Percentiles rank a stretch among this genome's conserved stretches.
phyloP scores from a whole-genome alignment of 768 basidiomycete species.

The Leccinum broughii region DNA sequence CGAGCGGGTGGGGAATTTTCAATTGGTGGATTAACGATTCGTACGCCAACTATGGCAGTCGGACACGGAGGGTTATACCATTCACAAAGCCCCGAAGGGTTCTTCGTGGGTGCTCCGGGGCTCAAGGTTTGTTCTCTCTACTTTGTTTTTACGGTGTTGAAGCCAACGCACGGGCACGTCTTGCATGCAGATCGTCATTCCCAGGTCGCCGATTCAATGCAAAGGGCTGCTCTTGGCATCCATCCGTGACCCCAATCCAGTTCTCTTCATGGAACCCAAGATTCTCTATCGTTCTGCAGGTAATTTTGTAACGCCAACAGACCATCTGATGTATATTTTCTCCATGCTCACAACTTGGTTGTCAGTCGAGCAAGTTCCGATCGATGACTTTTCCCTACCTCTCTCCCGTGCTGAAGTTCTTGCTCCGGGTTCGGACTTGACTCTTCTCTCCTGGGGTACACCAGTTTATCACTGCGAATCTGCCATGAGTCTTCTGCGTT shows the following conservation, averaged over 20 bases:
- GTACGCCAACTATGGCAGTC: constrained; percentile 91
- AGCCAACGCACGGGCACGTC: not conserved
- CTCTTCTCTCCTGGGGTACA: constrained; percentile 90
- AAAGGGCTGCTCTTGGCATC: constrained; percentile 86
- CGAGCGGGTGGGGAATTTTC: constrained; percentile 84
- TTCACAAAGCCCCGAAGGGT: constrained; percentile 94
- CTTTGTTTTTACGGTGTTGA: not conserved
- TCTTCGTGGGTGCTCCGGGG: constrained; percentile 88
- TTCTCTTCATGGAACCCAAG: constrained; percentile 95
- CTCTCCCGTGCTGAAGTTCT: constrained; percentile 81
- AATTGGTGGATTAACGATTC: constrained; percentile 79
- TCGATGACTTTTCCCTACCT: constrained; percentile 84
- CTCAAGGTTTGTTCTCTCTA: constrained; percentile 59
- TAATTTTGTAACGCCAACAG: constrained; percentile 23
- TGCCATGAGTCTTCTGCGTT: constrained; percentile 70
- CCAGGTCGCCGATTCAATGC: constrained; percentile 93
- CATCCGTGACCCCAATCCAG: constrained; percentile 91
- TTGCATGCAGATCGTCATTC: constrained; percentile 67
- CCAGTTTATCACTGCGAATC: constrained; percentile 88
- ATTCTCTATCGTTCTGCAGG: constrained; percentile 89
- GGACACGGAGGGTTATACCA: constrained; percentile 92
- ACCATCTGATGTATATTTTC: not conserved
- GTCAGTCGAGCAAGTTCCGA: constrained; percentile 87
- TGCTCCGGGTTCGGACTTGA: constrained; percentile 76
- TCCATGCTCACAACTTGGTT: constrained; percentile 5